phyloP scores from a whole-genome alignment of 2,329 filamentous ascomycete genomes.

The Triangularia setosa region DNA sequence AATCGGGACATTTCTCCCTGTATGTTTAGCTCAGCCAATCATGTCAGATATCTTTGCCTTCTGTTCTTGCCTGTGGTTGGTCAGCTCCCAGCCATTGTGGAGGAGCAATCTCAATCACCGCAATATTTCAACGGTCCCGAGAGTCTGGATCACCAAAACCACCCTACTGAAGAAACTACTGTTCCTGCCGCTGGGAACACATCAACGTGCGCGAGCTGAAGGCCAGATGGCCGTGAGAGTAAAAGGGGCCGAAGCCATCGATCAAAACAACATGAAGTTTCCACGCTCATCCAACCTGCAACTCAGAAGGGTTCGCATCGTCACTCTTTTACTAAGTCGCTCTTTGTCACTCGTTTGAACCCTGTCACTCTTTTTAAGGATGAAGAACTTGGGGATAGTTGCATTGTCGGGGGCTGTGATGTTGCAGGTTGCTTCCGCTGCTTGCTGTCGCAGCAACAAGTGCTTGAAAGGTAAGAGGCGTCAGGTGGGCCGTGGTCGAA shows the following conservation, averaged over 20 bases:
- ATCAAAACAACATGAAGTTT: neutral
- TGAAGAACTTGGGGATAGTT: constrained; percentile 3
- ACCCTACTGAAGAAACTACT: neutral
- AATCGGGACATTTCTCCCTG: neutral
- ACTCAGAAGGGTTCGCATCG: neutral
- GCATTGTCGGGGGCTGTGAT: neutral
- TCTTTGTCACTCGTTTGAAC: neutral
- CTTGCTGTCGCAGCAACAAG: constrained; percentile 8
- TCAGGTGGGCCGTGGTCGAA: no score
- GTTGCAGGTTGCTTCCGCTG: constrained; percentile 3
- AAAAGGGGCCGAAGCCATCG: neutral
- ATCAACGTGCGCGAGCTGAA: no score
- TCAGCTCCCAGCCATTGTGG: neutral
- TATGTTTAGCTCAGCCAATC: neutral
- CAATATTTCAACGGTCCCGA: neutral
- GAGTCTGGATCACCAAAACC: neutral
- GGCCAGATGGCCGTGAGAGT: neutral
- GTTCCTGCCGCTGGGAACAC: neutral
- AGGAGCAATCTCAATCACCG: neutral
- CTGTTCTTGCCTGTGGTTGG: neutral
- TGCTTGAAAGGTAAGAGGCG: neutral
- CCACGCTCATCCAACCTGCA: no score
- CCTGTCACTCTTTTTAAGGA: neutral
- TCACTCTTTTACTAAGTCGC: no score
- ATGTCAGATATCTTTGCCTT: neutral